phyloP scores from a whole-genome alignment of 108 stramenopile species.

The Phaeodactylum tricornutum region DNA sequence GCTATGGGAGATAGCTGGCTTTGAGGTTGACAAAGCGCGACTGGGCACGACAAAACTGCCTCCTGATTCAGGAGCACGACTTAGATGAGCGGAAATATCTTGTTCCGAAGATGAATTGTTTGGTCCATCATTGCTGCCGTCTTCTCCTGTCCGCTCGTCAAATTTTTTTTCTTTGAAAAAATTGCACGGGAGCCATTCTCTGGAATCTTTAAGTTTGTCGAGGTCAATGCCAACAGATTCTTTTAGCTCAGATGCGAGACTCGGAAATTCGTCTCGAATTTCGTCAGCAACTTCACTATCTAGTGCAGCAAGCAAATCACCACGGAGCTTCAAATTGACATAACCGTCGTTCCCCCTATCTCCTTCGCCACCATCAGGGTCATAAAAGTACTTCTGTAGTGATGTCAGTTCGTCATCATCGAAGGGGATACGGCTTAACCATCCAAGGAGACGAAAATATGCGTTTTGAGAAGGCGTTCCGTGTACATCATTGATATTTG shows the following conservation, averaged over 20 bases:
- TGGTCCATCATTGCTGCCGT: neutral
- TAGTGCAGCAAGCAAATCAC: slow-evolving; percentile 75
- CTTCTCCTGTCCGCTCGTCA: no score
- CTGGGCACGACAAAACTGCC: no score
- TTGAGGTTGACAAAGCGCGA: neutral
- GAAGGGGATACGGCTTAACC: slow-evolving; percentile 80
- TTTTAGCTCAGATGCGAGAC: slow-evolving; percentile 18
- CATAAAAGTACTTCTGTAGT: slow-evolving; percentile 76
- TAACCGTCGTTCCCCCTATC: slow-evolving; percentile 61
- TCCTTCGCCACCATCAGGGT: slow-evolving; percentile 48
- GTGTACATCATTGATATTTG: slow-evolving; percentile 46
- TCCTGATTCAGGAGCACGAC: neutral
- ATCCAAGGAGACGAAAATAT: slow-evolving; percentile 73
- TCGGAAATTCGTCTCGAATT: slow-evolving; percentile 53
- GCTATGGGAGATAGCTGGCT: neutral
- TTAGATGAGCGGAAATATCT: neutral
- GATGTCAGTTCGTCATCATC: slow-evolving; percentile 79
- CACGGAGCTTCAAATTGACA: slow-evolving; percentile 65
- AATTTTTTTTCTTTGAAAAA: no score
- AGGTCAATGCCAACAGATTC: slow-evolving; percentile 62
- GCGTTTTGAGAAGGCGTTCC: slow-evolving; percentile 75
- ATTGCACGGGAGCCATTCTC: neutral
- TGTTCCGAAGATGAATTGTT: neutral
- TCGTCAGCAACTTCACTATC: slow-evolving; percentile 75
- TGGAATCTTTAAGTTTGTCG: slow-evolving; percentile 10